Percentiles rank a stretch among this genome's conserved stretches.
Evolutionary conservation across 306 rosid genomes (phyloP).

Genomic region (Rosa rugosa): DNA sequence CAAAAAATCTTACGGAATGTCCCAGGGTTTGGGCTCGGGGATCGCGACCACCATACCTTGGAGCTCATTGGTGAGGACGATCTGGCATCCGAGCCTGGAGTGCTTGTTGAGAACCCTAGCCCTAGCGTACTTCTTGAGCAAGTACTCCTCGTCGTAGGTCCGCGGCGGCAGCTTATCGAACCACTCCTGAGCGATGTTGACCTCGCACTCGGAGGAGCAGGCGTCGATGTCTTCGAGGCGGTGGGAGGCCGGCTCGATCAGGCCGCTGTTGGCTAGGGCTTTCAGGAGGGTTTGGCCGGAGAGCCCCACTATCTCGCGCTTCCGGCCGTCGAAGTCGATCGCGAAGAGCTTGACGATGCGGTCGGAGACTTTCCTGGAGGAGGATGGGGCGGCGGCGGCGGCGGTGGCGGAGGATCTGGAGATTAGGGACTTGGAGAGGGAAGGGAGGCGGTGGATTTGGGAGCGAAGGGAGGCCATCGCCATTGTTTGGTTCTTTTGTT

Average conservation of each 20-base stretch:
- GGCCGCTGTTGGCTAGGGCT: constrained; percentile 65
- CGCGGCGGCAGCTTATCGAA: constrained; percentile 79
- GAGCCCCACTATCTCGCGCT: constrained; percentile 69
- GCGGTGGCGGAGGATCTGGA: constrained; percentile 46
- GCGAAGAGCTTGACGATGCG: constrained; percentile 79
- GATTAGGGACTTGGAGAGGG: constrained; percentile 58
- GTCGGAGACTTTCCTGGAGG: constrained; percentile 64
- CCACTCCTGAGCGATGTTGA: constrained; percentile 93
- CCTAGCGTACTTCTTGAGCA: constrained; percentile 60
- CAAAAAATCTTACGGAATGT: constrained; percentile 46
- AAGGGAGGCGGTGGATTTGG: constrained; percentile 53
- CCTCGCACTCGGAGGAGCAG: constrained; percentile 91
- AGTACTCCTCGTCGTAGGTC: constrained; percentile 82
- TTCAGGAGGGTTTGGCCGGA: constrained; percentile 81
- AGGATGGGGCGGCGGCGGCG: constrained; percentile 30
- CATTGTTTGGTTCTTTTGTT: constrained; percentile 35
- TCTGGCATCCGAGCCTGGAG: constrained; percentile 90
- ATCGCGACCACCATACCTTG: constrained; percentile 97
- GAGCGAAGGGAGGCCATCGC: constrained; percentile 61
- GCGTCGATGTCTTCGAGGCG: constrained; percentile 92
- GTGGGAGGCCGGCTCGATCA: constrained; percentile 87
- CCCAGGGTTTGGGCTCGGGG: constrained; percentile 94
- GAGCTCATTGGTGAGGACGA: constrained; percentile 65
- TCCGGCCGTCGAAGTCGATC: constrained; percentile 66
- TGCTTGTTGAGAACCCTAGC: constrained; percentile 73